Conservation (phyloP, 352 stramenopile species). For the Thalassiosira mediterranea region DNA sequence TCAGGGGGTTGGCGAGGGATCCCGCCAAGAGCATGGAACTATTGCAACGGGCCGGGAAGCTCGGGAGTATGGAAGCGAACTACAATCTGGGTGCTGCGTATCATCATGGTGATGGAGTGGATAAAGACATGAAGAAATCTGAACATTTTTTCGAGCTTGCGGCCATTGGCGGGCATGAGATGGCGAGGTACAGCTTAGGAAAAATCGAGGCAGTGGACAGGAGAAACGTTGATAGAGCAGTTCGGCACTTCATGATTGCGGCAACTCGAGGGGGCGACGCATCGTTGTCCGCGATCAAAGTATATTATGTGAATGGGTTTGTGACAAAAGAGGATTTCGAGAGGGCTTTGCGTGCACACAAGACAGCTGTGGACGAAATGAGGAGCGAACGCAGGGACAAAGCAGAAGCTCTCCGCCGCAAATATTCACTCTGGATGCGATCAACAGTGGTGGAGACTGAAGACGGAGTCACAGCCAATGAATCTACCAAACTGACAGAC, state of each 20-base stretch:
- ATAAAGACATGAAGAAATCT: conserved; percentile 22
- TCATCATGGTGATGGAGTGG: conserved; percentile 4
- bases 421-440: no score
- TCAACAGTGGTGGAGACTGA: no score
- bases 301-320: not conserved
- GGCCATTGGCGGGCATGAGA: conserved; percentile 19
- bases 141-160: conserved; percentile 24
- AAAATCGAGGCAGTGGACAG: not conserved
- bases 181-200: conserved; percentile 14
- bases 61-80: not conserved
- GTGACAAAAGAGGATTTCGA: conserved; percentile 15
- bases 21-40: conserved; percentile 8
- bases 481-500: no score
- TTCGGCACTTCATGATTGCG: conserved; percentile 17
- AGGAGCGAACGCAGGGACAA: conserved; percentile 20
- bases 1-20: conserved; percentile 2
- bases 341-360: conserved; percentile 5
- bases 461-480: no score
- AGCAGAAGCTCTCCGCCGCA: not conserved
- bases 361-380: conserved; percentile 7
- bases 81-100: conserved; percentile 2
- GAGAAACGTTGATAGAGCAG: not conserved
- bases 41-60: not conserved
- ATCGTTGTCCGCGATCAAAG: not conserved
- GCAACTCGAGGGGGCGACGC: not conserved